phyloP scores from a whole-genome alignment of 2,329 filamentous ascomycete species.

The Botryotinia narcissicola region DNA sequence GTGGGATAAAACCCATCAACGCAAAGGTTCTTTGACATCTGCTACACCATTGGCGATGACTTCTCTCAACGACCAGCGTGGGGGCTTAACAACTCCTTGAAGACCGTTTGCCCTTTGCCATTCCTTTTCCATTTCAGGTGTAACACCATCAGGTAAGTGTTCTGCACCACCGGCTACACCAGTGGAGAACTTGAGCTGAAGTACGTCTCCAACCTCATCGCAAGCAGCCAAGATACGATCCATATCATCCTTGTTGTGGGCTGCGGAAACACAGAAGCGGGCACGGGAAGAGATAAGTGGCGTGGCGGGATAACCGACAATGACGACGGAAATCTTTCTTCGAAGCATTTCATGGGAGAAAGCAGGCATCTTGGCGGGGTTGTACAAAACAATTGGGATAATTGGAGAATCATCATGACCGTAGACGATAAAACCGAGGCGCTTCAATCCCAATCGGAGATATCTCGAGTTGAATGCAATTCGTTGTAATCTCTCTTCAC shows the following conservation, averaged over 20 bases:
- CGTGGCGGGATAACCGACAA: constrained; percentile 95
- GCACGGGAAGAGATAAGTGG: constrained; percentile 92
- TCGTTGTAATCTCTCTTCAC: constrained; percentile 90
- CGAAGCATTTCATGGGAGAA: constrained; percentile 99
- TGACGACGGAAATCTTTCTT: constrained; percentile 95
- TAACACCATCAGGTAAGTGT: constrained; percentile 68
- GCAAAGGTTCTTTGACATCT: constrained; percentile 63
- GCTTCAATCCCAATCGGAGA: constrained; percentile 94
- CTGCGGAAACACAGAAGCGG: constrained; percentile 91
- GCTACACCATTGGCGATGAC: constrained; percentile 68
- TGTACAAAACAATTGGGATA: constrained; percentile 89
- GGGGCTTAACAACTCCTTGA: constrained; percentile 51
- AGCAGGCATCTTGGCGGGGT: constrained; percentile 97
- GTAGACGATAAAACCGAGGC: constrained; percentile 93
- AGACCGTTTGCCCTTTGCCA: constrained; percentile 58
- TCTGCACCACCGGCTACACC: constrained; percentile 87
- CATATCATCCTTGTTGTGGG: constrained; percentile 97
- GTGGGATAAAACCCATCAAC: constrained; percentile 42
- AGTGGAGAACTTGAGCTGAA: constrained; percentile 97
- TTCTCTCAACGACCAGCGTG: constrained; percentile 68
- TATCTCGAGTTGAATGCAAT: constrained; percentile 98
- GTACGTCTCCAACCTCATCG: constrained; percentile 85
- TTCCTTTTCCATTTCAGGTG: constrained; percentile 69
- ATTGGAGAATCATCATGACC: constrained; percentile 98
- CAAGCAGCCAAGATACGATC: constrained; percentile 86